Conservation (phyloP, 2,329 filamentous ascomycete genomes). For the Tothia fuscella region DNA sequence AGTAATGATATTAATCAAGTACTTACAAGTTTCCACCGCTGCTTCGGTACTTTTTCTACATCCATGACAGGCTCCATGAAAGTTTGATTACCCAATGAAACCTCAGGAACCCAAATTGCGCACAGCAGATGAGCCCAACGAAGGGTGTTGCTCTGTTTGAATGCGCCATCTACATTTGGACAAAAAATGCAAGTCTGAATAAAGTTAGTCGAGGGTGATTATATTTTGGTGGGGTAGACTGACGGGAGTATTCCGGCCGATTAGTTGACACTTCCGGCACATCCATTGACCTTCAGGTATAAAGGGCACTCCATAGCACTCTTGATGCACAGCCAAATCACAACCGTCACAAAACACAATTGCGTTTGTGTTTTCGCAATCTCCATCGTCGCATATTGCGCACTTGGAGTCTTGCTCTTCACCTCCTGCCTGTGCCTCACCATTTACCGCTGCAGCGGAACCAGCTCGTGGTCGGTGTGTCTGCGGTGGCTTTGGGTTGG, state of each 20-base stretch:
- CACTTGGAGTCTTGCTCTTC: constrained; percentile 97
- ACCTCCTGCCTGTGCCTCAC: constrained; percentile 65
- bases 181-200: constrained; percentile 87
- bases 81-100: constrained; percentile 86
- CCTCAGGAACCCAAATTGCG: constrained; percentile 97
- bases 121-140: constrained; percentile 97
- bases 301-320: constrained; percentile 97
- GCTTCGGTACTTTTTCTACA: constrained; percentile 92
- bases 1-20: not conserved
- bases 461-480: constrained; percentile 87
- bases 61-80: constrained; percentile 99
- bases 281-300: constrained; percentile 98
- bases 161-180: constrained; percentile 91
- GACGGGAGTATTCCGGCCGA: constrained; percentile 79
- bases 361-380: constrained; percentile 97
- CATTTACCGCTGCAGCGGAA: constrained; percentile 89
- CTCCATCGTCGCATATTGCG: constrained; percentile 96
- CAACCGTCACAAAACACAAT: constrained; percentile 99
- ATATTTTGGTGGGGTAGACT: constrained; percentile 24
- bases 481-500: constrained; percentile 90
- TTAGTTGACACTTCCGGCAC: constrained; percentile 90
- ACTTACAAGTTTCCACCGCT: constrained; percentile 67
- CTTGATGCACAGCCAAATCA: constrained; percentile 93
- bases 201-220: constrained; percentile 13
- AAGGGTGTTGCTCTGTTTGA: constrained; percentile 93